These are phyloP conservation scores for Straminergon stramineum DNA, from an alignment of 225 moss, liverwort and hornwort genomes.

Conservation along the genomic window DNA sequence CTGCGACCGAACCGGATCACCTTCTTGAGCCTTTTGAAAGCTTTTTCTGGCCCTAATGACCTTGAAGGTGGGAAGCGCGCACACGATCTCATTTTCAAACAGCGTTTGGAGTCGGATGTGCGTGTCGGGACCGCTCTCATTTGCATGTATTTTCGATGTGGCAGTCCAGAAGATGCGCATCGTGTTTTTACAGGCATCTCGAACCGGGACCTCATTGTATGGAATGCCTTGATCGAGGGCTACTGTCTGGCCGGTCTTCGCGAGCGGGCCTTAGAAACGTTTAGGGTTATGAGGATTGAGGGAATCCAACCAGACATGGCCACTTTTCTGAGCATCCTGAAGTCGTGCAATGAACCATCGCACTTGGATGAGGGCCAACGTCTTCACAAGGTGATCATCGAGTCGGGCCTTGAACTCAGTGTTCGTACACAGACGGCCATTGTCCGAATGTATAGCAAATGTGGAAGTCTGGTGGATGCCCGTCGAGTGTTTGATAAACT, in stretches of 20 bases:
- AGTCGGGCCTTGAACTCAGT: constrained; percentile 30
- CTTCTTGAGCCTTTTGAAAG: constrained; percentile 40
- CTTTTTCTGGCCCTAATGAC: constrained; percentile 3
- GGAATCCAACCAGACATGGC: constrained; percentile 22
- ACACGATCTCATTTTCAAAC: constrained; percentile 11
- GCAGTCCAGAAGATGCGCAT: constrained; percentile 15
- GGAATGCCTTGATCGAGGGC: constrained; percentile 46
- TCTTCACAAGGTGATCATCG: constrained; percentile 12
- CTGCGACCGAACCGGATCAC: constrained; percentile 33
- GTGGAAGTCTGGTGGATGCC: constrained; percentile 22
- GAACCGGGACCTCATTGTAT: constrained; percentile 25
- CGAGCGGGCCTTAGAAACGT: constrained; percentile 12
- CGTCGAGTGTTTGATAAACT: constrained; percentile 33
- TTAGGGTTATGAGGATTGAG: constrained; percentile 6
- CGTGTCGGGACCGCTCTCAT: constrained; percentile 43
- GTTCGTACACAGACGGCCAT: constrained; percentile 36
- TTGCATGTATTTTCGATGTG: constrained; percentile 42
- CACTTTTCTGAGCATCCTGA: constrained; percentile 34
- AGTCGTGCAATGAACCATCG: constrained; percentile 11
- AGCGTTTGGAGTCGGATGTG: constrained; percentile 20
- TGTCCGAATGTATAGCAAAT: constrained; percentile 38
- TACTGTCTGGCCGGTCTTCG: constrained; percentile 20
- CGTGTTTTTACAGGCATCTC: constrained; percentile 18
- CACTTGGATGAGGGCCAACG: constrained; percentile 22
- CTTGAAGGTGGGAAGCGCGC: constrained; percentile 27